Percentiles rank a stretch among this genome's conserved stretches.
phyloP scores from a whole-genome alignment of 2,329 filamentous ascomycete species.

The Hirsutella minnesotensis region DNA sequence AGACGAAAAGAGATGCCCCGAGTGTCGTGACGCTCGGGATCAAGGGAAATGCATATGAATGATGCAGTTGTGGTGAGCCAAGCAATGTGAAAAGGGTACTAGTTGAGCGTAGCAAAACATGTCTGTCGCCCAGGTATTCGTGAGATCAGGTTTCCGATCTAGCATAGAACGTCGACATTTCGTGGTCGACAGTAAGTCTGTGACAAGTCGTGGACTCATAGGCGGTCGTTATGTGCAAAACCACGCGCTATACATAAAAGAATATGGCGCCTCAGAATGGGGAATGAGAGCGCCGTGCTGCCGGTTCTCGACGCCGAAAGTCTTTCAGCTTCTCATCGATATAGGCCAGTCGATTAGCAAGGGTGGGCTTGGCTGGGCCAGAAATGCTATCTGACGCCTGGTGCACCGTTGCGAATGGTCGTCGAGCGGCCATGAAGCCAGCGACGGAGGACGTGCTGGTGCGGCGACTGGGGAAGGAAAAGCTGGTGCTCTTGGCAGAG shows the following conservation, averaged over 20 bases:
- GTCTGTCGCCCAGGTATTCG: too few species aligned
- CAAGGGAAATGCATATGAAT: too few species aligned
- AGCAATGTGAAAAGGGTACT: too few species aligned
- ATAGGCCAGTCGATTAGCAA: slow-evolving; percentile 42
- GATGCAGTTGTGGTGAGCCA: too few species aligned
- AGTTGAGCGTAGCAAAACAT: too few species aligned
- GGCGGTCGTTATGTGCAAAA: slow-evolving; percentile 9
- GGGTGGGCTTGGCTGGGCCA: slow-evolving; percentile 26
- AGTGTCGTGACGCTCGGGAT: too few species aligned
- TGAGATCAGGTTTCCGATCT: too few species aligned
- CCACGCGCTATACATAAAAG: neutral
- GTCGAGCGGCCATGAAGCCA: slow-evolving; percentile 30
- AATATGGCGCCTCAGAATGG: slow-evolving; percentile 21
- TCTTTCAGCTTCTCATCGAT: slow-evolving; percentile 46
- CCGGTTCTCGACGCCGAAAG: slow-evolving; percentile 31
- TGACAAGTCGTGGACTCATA: neutral
- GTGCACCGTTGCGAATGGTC: slow-evolving; percentile 47
- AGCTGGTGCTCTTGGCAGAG: slow-evolving; percentile 33
- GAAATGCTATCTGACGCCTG: slow-evolving; percentile 25
- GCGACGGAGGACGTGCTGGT: slow-evolving; percentile 31
- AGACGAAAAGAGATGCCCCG: neutral
- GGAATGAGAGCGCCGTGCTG: slow-evolving; percentile 35
- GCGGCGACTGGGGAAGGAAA: slow-evolving; percentile 49
- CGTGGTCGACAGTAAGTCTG: neutral
- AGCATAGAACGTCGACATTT: too few species aligned